Conservation (phyloP, 225 moss, liverwort and hornwort genomes). For the Physcomitrellopsis africana region DNA sequence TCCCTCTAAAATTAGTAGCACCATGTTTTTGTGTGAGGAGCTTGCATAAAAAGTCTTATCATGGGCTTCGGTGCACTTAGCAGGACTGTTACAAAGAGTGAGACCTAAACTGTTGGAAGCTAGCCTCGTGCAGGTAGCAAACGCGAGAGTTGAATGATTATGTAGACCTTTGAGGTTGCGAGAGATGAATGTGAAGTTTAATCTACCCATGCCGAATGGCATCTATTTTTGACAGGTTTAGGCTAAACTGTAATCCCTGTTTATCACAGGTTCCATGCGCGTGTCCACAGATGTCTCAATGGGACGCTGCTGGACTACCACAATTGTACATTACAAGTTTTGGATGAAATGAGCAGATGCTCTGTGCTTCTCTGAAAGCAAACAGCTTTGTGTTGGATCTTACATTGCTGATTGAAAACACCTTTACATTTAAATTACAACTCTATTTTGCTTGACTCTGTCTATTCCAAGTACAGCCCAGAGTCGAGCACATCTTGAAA, state of each 20-base stretch:
- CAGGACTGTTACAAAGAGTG: slow-evolving; percentile 13
- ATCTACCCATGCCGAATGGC: slow-evolving; percentile 28
- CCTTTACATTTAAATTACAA: too few relatives aligned
- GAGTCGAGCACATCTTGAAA: too few relatives aligned
- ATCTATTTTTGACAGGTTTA: slow-evolving; percentile 36
- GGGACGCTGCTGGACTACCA: slow-evolving; percentile 29
- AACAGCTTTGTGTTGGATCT: background rate
- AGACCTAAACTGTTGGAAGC: background rate
- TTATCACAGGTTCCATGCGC: slow-evolving; percentile 28
- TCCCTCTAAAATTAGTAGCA: slow-evolving; percentile 19
- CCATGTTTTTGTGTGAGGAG: slow-evolving; percentile 30
- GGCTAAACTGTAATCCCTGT: slow-evolving; percentile 35
- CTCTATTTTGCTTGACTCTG: too few relatives aligned
- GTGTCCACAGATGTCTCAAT: slow-evolving; percentile 17
- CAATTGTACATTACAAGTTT: slow-evolving; percentile 58
- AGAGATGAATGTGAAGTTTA: slow-evolving; percentile 18
- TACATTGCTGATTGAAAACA: too few relatives aligned
- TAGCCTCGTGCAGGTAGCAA: slow-evolving; percentile 9
- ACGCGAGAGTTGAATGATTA: slow-evolving; percentile 18
- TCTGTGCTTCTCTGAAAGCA: slow-evolving; percentile 22
- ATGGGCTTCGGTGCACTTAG: background rate
- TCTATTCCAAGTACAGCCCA: too few relatives aligned
- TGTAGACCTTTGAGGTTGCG: slow-evolving; percentile 24
- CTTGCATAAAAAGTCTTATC: slow-evolving; percentile 10
- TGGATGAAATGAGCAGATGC: slow-evolving; percentile 39